Conservation (phyloP, 2,329 filamentous ascomycete genomes). For the Orbilia oligospora region DNA sequence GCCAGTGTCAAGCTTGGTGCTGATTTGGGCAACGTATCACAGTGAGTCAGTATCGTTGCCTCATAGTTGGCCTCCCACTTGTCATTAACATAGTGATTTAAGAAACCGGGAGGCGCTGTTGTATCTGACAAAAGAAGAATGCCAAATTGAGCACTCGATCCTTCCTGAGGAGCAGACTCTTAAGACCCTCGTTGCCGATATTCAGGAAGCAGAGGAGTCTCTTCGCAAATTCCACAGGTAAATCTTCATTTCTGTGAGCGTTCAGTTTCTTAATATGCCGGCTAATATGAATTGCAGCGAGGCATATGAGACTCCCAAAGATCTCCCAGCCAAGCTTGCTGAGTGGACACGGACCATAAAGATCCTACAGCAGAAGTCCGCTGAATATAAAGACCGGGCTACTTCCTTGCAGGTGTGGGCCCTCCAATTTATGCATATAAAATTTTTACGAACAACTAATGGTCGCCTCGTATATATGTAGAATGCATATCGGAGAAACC, state of each 20-base stretch:
- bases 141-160: slow-evolving; percentile 72
- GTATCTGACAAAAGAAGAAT: slow-evolving; percentile 72
- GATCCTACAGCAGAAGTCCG: slow-evolving; percentile 75
- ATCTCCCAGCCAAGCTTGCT: slow-evolving; percentile 78
- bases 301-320: slow-evolving; percentile 66
- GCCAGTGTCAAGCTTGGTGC: slow-evolving; percentile 46
- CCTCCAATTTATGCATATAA: slow-evolving; percentile 24
- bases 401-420: slow-evolving; percentile 66
- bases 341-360: slow-evolving; percentile 81
- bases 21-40: slow-evolving; percentile 39
- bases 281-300: slow-evolving; percentile 26
- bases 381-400: slow-evolving; percentile 76
- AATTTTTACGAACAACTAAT: slow-evolving; percentile 11
- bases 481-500: slow-evolving; percentile 62
- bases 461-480: not conserved
- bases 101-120: slow-evolving; percentile 67
- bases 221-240: slow-evolving; percentile 50
- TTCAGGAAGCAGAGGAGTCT: slow-evolving; percentile 64
- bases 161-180: slow-evolving; percentile 73
- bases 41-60: slow-evolving; percentile 3
- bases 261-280: not conserved
- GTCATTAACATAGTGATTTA: not conserved
- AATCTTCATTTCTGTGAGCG: not conserved
- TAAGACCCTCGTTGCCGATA: slow-evolving; percentile 72
- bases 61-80: not conserved